Conservation (phyloP, 305 asterid genomes). For the Fraxinus velutina region DNA sequence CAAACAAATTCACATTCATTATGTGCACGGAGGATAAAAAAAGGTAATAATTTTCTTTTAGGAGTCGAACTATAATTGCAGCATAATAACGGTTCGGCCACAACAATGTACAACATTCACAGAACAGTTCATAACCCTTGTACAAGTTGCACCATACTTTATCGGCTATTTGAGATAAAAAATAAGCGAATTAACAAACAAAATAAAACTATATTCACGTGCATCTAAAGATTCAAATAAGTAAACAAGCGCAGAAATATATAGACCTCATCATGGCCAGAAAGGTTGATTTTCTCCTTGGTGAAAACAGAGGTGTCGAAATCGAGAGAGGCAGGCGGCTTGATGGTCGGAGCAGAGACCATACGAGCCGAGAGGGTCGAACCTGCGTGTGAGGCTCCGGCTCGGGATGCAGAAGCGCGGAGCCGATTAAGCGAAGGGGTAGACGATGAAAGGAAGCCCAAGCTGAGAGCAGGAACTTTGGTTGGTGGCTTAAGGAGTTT, state of each 20-base stretch:
- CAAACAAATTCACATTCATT: not conserved
- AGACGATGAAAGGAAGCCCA: conserved; percentile 57
- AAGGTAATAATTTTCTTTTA: not conserved
- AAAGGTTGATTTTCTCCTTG: conserved; percentile 74
- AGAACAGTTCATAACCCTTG: not conserved
- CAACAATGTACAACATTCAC: not conserved
- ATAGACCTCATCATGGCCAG: conserved; percentile 80
- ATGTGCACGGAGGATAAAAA: not conserved
- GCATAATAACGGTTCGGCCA: not conserved
- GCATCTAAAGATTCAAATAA: not conserved
- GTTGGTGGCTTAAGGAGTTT: conserved; percentile 33
- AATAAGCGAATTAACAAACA: conserved; percentile 5
- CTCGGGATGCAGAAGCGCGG: conserved; percentile 32
- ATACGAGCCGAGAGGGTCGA: conserved; percentile 50
- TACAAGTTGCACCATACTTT: not conserved
- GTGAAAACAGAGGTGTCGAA: conserved; percentile 74
- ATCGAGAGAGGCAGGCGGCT: conserved; percentile 50
- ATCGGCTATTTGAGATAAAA: not conserved
- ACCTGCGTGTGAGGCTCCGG: conserved; percentile 31
- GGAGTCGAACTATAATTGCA: not conserved
- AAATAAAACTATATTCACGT: not conserved
- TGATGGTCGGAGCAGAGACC: conserved; percentile 57
- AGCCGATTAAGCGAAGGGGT: conserved; percentile 52
- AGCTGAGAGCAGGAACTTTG: conserved; percentile 26
- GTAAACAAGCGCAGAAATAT: not conserved